Evolutionary conservation across 1,284 basidiomycete species (phyloP).

Genomic region (Tausonia pullulans): DNA sequence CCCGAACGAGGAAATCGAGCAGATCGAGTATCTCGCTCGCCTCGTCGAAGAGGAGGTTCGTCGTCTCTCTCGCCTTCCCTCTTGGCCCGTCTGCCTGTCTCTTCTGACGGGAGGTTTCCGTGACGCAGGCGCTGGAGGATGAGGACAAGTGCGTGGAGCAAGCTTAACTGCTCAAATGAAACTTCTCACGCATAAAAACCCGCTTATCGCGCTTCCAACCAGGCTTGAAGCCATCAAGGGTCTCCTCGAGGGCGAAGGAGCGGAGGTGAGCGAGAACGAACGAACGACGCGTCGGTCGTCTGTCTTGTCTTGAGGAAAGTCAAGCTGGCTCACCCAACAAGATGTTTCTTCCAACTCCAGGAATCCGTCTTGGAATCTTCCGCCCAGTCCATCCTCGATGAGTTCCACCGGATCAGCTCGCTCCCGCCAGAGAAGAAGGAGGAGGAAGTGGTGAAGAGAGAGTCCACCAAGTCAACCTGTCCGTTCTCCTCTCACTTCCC

Average conservation of each 20-base stretch:
- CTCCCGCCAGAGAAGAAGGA: background rate
- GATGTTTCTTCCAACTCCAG: background rate
- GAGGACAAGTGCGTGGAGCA: slow-evolving; percentile 2
- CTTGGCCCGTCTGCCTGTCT: background rate
- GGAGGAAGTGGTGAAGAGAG: background rate
- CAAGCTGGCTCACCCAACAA: background rate
- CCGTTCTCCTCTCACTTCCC: background rate
- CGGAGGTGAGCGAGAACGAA: background rate
- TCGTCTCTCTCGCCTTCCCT: background rate
- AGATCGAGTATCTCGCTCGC: slow-evolving; percentile 7
- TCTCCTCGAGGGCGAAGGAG: slow-evolving; percentile 8
- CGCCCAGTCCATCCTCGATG: slow-evolving; percentile 4
- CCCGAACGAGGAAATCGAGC: background rate
- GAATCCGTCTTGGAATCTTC: background rate
- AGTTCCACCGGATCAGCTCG: slow-evolving; percentile 1
- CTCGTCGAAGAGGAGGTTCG: slow-evolving; percentile 9
- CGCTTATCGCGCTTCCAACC: too few relatives aligned
- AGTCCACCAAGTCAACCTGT: background rate
- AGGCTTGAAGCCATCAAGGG: slow-evolving; percentile 10
- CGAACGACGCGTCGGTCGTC: background rate
- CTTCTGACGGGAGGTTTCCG: background rate
- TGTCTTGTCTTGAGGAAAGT: background rate
- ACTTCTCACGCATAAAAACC: too few relatives aligned
- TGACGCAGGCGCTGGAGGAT: slow-evolving; percentile 9
- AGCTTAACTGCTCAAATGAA: too few relatives aligned